A percentile compares a stretch with the other conserved stretches of the same genome.
phyloP scores from a whole-genome alignment of 345 rosid species.

The Populus alba region DNA sequence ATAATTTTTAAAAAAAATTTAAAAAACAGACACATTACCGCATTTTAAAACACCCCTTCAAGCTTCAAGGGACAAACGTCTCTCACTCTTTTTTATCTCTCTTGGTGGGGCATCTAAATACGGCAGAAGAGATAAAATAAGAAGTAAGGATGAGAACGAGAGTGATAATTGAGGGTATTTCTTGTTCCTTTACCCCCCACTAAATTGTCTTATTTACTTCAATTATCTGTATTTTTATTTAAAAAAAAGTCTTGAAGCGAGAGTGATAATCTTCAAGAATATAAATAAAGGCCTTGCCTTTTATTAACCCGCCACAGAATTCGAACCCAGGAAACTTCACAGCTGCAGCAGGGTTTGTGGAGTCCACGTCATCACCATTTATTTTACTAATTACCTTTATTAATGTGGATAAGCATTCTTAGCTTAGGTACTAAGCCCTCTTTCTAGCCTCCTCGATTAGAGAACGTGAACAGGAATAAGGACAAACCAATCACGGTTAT shows the following conservation, averaged over 20 bases:
- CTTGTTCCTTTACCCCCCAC: not conserved
- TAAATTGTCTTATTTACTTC: not conserved
- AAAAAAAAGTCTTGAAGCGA: not conserved
- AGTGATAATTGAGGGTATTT: too few relatives aligned
- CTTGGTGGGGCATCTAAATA: not conserved
- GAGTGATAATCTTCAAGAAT: not conserved
- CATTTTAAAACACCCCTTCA: accelerated
- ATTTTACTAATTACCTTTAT: conserved; percentile 3
- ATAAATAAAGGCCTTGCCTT: not conserved
- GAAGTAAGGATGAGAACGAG: not conserved
- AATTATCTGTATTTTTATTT: not conserved
- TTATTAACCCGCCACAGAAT: not conserved
- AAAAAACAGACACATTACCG: accelerated
- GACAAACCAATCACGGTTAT: conserved; percentile 50
- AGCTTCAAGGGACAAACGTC: not conserved
- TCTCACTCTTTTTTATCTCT: not conserved
- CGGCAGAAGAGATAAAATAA: too few relatives aligned
- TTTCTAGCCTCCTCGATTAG: conserved; percentile 8
- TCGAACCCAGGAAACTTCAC: conserved; percentile 1
- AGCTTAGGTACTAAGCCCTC: conserved; percentile 12
- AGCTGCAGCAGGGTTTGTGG: conserved; percentile 9
- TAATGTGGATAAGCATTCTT: conserved; percentile 42
- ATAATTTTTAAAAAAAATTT: too few relatives aligned
- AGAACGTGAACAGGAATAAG: conserved; percentile 11
- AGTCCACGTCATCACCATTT: conserved; percentile 29